A percentile compares a stretch with the other conserved stretches of the same genome.
Evolutionary conservation across 2,329 filamentous ascomycete species (phyloP).

Genomic region (Trichothecium sympodiale): DNA sequence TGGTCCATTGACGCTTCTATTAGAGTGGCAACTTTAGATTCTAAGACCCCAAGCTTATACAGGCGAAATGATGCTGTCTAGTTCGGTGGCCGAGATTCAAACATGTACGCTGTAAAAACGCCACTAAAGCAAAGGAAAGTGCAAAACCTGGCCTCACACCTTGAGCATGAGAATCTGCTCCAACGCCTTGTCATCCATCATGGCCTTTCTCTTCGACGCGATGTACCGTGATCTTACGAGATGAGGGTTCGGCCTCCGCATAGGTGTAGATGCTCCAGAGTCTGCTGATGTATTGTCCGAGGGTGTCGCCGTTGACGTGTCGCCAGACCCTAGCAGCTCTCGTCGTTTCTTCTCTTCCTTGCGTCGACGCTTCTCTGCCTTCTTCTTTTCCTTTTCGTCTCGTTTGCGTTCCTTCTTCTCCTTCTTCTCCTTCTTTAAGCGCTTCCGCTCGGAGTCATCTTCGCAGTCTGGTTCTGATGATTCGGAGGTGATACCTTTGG

Average conservation of each 20-base stretch:
- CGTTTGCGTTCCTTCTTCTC: conserved; percentile 29
- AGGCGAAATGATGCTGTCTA: too few relatives aligned
- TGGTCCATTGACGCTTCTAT: too few relatives aligned
- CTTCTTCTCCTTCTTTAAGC: conserved; percentile 26
- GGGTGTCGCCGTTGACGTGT: conserved; percentile 24
- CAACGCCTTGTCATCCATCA: conserved; percentile 69
- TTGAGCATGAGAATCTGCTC: conserved; percentile 70
- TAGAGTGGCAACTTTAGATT: too few relatives aligned
- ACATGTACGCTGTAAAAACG: conserved; percentile 2
- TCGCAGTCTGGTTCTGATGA: neutral
- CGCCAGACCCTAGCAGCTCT: conserved; percentile 25
- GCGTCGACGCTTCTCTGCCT: conserved; percentile 29
- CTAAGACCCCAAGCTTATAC: too few relatives aligned
- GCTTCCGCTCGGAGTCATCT: conserved; percentile 18
- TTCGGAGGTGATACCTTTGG: conserved; percentile 1
- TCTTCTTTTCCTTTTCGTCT: conserved; percentile 35
- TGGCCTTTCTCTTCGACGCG: conserved; percentile 74
- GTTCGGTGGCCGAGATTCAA: too few relatives aligned
- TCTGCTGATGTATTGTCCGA: conserved; percentile 21
- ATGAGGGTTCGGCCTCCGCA: conserved; percentile 40
- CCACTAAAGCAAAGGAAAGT: too few relatives aligned
- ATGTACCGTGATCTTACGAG: conserved; percentile 74
- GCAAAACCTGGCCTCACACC: conserved; percentile 1
- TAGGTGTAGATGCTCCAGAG: conserved; percentile 34
- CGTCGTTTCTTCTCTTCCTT: conserved; percentile 39